These are phyloP conservation scores for Sarocladiaceae sp. DNA, from an alignment of 2,329 filamentous ascomycete species.

Conservation along the genomic window DNA sequence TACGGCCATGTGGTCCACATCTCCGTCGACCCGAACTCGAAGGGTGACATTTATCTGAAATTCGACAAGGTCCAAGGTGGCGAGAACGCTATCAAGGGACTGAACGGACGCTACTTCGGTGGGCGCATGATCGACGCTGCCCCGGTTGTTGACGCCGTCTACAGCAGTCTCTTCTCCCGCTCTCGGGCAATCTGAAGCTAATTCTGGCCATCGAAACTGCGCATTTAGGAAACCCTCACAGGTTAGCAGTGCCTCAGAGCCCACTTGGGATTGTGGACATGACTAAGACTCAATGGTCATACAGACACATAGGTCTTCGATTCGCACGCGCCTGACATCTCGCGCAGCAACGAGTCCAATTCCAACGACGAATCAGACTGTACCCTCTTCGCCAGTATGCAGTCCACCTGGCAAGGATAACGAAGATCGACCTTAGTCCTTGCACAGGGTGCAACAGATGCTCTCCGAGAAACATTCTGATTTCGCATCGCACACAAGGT, in stretches of 20 bases:
- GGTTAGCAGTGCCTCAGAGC: conserved; percentile 27
- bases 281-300: conserved; percentile 7
- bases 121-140: conserved; percentile 89
- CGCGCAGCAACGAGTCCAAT: not conserved
- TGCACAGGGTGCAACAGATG: too few relatives aligned
- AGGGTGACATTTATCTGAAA: conserved; percentile 97
- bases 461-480: not conserved
- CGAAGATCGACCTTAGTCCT: not conserved
- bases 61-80: conserved; percentile 94
- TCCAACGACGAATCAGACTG: not conserved
- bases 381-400: not conserved
- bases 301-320: conserved; percentile 3
- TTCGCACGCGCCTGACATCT: not conserved
- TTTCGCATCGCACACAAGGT: conserved; percentile 1
- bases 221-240: conserved; percentile 43
- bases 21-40: conserved; percentile 85
- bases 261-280: conserved; percentile 1
- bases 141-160: conserved; percentile 96
- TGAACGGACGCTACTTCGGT: conserved; percentile 95
- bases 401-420: too few relatives aligned
- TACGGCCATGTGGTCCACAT: conserved; percentile 99
- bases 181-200: conserved; percentile 74
- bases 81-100: conserved; percentile 94
- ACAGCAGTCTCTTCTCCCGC: conserved; percentile 92
- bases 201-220: conserved; percentile 40